A percentile compares a stretch with the other conserved stretches of the same genome.
Evolutionary conservation across 1,284 basidiomycete species (phyloP).

Genomic region (Ganoderma leucocontextum): DNA sequence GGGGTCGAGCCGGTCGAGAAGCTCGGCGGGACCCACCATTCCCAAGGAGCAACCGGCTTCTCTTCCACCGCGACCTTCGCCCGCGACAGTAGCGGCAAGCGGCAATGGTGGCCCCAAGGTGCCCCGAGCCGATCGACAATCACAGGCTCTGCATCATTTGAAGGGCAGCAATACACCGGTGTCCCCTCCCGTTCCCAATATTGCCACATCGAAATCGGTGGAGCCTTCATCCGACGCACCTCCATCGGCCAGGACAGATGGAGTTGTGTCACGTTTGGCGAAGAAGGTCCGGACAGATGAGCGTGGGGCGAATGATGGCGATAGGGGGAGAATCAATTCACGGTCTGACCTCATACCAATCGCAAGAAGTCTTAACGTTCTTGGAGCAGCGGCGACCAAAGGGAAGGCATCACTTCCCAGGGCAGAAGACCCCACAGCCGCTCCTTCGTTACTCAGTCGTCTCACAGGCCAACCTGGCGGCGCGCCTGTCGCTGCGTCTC

Average conservation of each 20-base stretch:
- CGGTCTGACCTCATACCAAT: background rate
- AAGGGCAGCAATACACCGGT: constrained; percentile 6
- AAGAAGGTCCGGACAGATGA: constrained; percentile 45
- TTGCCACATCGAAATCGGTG: background rate
- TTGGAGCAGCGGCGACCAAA: background rate
- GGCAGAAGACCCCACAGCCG: constrained; percentile 35
- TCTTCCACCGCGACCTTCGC: constrained; percentile 26
- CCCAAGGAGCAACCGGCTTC: constrained; percentile 15
- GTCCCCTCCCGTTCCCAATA: constrained; percentile 7
- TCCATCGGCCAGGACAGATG: constrained; percentile 16
- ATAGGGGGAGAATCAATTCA: background rate
- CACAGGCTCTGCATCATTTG: constrained; percentile 19
- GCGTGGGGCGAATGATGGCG: constrained; percentile 5
- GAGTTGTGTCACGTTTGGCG: constrained; percentile 37
- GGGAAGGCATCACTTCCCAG: constrained; percentile 6
- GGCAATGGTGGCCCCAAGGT: constrained; percentile 11
- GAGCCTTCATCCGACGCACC: background rate
- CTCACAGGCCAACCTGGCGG: constrained; percentile 38
- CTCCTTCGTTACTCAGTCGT: constrained; percentile 54
- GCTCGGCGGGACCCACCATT: constrained; percentile 1
- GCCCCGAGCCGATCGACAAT: constrained; percentile 21
- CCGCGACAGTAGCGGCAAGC: constrained; percentile 18
- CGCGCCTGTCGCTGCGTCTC: background rate
- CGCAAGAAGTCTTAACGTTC: background rate
- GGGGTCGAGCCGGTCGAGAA: constrained; percentile 11